Evolutionary conservation across 345 rosid genomes (phyloP).

Genomic region (Lepidium africanum): DNA sequence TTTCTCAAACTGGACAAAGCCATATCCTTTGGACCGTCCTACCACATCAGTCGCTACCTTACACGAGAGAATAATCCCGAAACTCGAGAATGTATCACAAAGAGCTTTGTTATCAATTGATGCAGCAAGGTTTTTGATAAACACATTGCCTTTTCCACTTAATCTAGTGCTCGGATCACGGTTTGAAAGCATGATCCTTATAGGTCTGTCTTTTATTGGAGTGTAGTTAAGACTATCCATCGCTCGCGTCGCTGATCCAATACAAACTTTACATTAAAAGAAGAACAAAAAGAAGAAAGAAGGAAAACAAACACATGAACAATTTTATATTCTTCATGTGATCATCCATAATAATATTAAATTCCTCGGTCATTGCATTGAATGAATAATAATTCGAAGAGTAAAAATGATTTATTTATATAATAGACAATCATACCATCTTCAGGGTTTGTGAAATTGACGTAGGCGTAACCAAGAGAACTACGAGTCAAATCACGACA

Average conservation of each 20-base stretch:
- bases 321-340: background rate
- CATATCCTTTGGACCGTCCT: conserved; percentile 52
- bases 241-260: conserved; percentile 47
- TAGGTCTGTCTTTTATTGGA: conserved; percentile 49
- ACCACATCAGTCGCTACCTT: conserved; percentile 46
- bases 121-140: conserved; percentile 61
- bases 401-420: no score
- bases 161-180: conserved; percentile 58
- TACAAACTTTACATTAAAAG: no score
- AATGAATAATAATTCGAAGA: no score
- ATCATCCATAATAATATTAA: background rate
- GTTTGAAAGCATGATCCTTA: conserved; percentile 65
- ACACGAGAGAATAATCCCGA: conserved; percentile 60
- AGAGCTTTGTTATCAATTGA: conserved; percentile 52
- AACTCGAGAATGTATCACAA: conserved; percentile 43
- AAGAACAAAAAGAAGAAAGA: no score
- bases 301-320: background rate
- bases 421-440: conserved; percentile 30
- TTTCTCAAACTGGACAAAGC: conserved; percentile 63
- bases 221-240: conserved; percentile 53
- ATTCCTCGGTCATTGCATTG: background rate
- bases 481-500: conserved; percentile 46
- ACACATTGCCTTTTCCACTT: conserved; percentile 64
- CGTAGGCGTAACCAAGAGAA: conserved; percentile 67
- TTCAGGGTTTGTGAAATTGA: conserved; percentile 47